Base-by-base conservation (phyloP, 257 asterid species). In the Rubia yunnanensis region DNA sequence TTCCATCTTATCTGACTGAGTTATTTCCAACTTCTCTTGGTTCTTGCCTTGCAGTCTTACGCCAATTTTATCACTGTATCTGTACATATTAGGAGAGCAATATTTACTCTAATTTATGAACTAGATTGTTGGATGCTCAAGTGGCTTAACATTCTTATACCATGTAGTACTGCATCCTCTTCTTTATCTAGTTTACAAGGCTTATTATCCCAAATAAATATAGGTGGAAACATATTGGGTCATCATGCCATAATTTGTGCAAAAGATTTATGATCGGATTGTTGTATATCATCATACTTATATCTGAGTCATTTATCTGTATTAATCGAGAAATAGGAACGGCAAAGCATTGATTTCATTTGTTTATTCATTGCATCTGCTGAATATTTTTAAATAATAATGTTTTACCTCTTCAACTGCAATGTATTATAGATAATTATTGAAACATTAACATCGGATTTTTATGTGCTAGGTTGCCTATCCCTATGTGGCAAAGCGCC, bases 401-500 rank as follows among this genome's bases (percentile, higher is more conserved):
- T 48, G 35, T 69, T 69, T 17, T 15, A 23, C 64, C 39, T 18
- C 57, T 34, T n/a, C 11, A 5, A 36, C 49, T n/a, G 8, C 35
- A 14, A 9, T 5, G 32, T 27, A 3, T 35, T 38, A 6, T 30
- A 22, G 15, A 27, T 53, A 20, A 56, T 32, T 44, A 27, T 36
- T 24, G 26, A 10, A 63, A 26, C 14, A 46, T 24, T 20, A 50
- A 34, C 23, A 11, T 28, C 24, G 56, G 38, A 10, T 10, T 14
- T 9, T 65, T 20, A 69, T 59, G 59, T 60, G 66, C 66, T 84
- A 94, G 99, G 99, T 94, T n/a, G 99, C 99, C 55, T 94, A 94
- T 90, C 99, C 99, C 64, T 94, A 94, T 71, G 83, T 94, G 68
- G 99, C 99, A 60, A 94, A 94, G 87, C 97, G 97, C 32, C 92